phyloP scores from a whole-genome alignment of 1,284 basidiomycete genomes.

The Athelia psychrophila region DNA sequence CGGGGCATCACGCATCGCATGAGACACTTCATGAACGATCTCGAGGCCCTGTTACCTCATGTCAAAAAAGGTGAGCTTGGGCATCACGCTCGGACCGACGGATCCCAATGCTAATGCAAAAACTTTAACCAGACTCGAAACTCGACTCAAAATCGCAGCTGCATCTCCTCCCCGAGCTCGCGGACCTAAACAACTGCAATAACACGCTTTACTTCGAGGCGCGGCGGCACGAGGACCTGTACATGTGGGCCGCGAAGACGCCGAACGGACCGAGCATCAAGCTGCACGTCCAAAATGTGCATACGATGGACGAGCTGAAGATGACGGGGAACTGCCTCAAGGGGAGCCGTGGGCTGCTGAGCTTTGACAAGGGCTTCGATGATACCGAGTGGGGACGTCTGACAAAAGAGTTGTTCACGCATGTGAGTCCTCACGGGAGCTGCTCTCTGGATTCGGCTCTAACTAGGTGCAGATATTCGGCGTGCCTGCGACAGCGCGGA shows the following conservation, averaged over 20 bases:
- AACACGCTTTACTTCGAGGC: slow-evolving; percentile 98
- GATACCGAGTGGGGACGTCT: slow-evolving; percentile 85
- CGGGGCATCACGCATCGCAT: slow-evolving; percentile 95
- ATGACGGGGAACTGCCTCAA: slow-evolving; percentile 99
- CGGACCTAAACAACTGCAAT: slow-evolving; percentile 98
- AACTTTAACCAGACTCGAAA: slow-evolving; percentile 77
- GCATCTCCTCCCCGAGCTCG: slow-evolving; percentile 92
- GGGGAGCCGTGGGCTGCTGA: slow-evolving; percentile 89
- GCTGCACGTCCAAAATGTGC: slow-evolving; percentile 97
- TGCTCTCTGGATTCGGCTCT: slow-evolving; percentile 8
- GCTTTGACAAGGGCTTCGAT: slow-evolving; percentile 93
- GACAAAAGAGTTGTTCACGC: slow-evolving; percentile 95
- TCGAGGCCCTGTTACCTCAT: slow-evolving; percentile 91
- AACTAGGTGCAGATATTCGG: slow-evolving; percentile 83
- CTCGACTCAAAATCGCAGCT: slow-evolving; percentile 97
- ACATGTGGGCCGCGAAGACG: slow-evolving; percentile 95
- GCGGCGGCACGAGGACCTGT: slow-evolving; percentile 92
- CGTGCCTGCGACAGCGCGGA: slow-evolving; percentile 86
- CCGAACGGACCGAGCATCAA: slow-evolving; percentile 98
- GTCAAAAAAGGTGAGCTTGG: slow-evolving; percentile 89
- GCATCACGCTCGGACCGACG: slow-evolving; percentile 3
- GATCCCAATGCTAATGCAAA: neutral
- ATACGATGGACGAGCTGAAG: slow-evolving; percentile 99
- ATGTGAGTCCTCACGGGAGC: slow-evolving; percentile 56
- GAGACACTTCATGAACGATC: slow-evolving; percentile 96